Percentiles rank a stretch among this genome's conserved stretches.
Conservation (phyloP, 345 rosid genomes). For the Aquilaria yunnanensis region DNA sequence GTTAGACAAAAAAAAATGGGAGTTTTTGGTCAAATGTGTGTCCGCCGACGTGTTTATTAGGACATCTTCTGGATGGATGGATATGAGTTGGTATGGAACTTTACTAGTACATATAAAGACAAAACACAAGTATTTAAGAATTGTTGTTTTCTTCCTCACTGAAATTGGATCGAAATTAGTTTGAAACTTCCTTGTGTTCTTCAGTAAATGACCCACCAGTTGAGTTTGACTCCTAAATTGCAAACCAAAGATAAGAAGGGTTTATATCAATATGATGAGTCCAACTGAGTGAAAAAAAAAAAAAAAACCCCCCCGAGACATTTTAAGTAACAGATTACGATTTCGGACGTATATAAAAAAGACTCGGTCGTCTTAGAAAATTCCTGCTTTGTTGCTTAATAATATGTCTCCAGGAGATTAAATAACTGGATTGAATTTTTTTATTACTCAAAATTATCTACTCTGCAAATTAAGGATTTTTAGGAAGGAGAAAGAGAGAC, state of each 20-base stretch:
- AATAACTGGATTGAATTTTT: too few relatives aligned
- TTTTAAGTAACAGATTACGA: too few relatives aligned
- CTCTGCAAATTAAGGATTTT: too few relatives aligned
- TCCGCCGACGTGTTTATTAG: conserved; percentile 15
- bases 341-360: too few relatives aligned
- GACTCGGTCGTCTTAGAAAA: too few relatives aligned
- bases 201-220: conserved; percentile 18
- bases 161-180: not conserved
- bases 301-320: not conserved
- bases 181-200: conserved; percentile 27
- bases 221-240: conserved; percentile 10
- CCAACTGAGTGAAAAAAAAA: not conserved
- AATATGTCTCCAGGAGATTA: too few relatives aligned
- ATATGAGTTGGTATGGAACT: not conserved
- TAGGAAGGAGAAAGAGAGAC: too few relatives aligned
- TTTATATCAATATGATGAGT: too few relatives aligned
- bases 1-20: too few relatives aligned
- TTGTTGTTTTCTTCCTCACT: not conserved
- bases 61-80: not conserved
- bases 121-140: not conserved
- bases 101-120: not conserved
- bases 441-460: too few relatives aligned
- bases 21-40: not conserved
- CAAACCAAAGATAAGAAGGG: too few relatives aligned
- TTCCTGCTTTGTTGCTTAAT: too few relatives aligned